These are phyloP conservation scores for Porcisia hertigi DNA, from an alignment of 208 protist species.

Conservation along the genomic window DNA sequence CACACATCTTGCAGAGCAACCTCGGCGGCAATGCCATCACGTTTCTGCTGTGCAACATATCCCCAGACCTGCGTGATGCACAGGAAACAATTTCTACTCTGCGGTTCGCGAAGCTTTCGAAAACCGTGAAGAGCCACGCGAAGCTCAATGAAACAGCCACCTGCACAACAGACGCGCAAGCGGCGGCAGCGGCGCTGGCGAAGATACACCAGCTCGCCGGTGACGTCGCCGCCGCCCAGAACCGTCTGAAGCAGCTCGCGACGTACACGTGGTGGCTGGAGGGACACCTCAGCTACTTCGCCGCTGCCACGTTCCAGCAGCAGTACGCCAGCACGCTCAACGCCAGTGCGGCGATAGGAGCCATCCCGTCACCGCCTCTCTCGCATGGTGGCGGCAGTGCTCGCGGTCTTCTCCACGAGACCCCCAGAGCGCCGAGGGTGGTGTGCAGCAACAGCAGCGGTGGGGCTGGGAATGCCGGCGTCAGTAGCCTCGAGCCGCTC, in stretches of 20 bases:
- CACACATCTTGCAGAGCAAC: slow-evolving; percentile 80
- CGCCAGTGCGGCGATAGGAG: not conserved
- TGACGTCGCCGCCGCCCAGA: slow-evolving; percentile 10
- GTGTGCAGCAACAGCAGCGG: not conserved
- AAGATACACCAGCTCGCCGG: slow-evolving; percentile 14
- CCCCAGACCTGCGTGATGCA: slow-evolving; percentile 52
- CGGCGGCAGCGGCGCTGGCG: slow-evolving; percentile 18
- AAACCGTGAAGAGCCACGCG: slow-evolving; percentile 35
- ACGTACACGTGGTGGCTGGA: slow-evolving; percentile 60
- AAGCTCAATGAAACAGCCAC: slow-evolving; percentile 20
- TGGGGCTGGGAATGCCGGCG: not conserved
- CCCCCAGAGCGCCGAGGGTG: not conserved
- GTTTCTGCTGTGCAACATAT: slow-evolving; percentile 81
- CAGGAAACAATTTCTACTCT: slow-evolving; percentile 83
- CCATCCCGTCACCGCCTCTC: not conserved
- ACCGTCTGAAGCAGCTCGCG: slow-evolving; percentile 28
- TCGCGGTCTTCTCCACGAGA: not conserved
- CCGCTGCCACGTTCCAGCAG: not conserved
- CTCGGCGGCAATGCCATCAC: slow-evolving; percentile 80
- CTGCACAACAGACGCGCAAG: not conserved
- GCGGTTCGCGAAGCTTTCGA: slow-evolving; percentile 68
- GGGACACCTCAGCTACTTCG: slow-evolving; percentile 42
- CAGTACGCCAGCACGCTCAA: not conserved
- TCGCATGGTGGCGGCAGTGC: not conserved
- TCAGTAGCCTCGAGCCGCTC: not conserved